Evolutionary conservation across 805 yeast genomes (phyloP).

Genomic region (Kuraishia cidri): DNA sequence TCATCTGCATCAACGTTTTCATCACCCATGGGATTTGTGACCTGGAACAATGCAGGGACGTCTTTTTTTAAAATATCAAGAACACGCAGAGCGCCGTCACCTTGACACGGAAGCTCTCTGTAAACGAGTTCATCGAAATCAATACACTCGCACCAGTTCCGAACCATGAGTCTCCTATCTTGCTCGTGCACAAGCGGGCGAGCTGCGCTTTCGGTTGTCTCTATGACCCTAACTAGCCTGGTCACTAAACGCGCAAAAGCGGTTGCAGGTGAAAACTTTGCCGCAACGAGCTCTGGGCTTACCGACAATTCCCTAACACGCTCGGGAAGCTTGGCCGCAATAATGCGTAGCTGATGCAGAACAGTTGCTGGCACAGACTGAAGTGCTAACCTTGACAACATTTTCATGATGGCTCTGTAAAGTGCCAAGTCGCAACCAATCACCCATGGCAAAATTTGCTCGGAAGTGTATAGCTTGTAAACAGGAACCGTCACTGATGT

Average conservation of each 20-base stretch:
- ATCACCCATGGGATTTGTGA: conserved; percentile 4
- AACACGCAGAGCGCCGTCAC: conserved; percentile 18
- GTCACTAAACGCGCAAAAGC: conserved; percentile 10
- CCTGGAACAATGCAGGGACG: conserved; percentile 19
- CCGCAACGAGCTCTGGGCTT: conserved; percentile 39
- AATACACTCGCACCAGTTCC: conserved; percentile 38
- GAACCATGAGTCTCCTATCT: conserved; percentile 35
- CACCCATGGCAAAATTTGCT: conserved; percentile 52
- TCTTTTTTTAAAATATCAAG: conserved; percentile 22
- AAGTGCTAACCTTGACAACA: conserved; percentile 53
- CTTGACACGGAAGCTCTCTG: conserved; percentile 6
- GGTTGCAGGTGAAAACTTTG: conserved; percentile 44
- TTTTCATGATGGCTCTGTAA: conserved; percentile 43
- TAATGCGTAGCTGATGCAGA: conserved; percentile 41
- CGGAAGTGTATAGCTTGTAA: conserved; percentile 43
- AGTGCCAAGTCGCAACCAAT: conserved; percentile 55
- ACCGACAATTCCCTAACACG: conserved; percentile 32
- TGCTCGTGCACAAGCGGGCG: conserved; percentile 5
- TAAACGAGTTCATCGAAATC: conserved; percentile 12
- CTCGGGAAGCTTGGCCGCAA: conserved; percentile 40
- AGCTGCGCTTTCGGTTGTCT: conserved; percentile 3
- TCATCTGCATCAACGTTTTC: conserved; percentile 1
- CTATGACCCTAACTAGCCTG: conserved; percentile 3
- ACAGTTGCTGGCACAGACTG: conserved; percentile 53
- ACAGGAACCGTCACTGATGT: conserved; percentile 53